phyloP scores from a whole-genome alignment of 441 rosid genomes.

The Gossypium lobatum region DNA sequence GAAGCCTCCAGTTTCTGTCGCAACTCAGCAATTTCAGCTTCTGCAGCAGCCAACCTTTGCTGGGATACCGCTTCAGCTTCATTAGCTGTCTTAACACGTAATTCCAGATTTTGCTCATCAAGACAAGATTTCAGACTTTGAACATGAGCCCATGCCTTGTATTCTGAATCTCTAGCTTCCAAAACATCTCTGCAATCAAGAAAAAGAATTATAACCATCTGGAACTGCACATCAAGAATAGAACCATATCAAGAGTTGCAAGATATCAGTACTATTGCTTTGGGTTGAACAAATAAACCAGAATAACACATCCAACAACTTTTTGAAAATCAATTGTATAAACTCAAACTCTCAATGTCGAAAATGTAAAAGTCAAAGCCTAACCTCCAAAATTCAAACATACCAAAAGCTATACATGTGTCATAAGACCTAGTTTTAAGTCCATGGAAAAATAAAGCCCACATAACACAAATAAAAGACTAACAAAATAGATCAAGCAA shows the following conservation, averaged over 20 bases:
- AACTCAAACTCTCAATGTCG: background rate
- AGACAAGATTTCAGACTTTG: constrained; percentile 73
- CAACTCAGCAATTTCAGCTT: constrained; percentile 93
- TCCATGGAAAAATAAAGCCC: background rate
- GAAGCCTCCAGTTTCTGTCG: constrained; percentile 77
- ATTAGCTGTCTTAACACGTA: constrained; percentile 88
- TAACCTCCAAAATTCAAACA: background rate
- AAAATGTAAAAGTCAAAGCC: background rate
- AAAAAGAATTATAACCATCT: background rate
- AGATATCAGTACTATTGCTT: background rate
- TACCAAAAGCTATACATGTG: background rate
- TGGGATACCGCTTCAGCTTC: constrained; percentile 96
- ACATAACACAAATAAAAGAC: background rate
- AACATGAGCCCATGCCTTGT: constrained; percentile 79
- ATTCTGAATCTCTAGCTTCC: constrained; percentile 75
- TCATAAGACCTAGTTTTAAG: background rate
- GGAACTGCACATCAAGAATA: background rate
- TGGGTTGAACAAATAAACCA: background rate
- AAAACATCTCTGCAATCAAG: constrained; percentile 51
- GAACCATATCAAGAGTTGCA: background rate
- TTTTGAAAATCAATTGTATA: background rate
- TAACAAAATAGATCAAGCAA: background rate
- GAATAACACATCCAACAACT: background rate
- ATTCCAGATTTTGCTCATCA: constrained; percentile 83
- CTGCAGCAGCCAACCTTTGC: constrained; percentile 94